Evolutionary conservation across 2,329 filamentous ascomycete genomes (phyloP).

Genomic region (Alternaria sp.): DNA sequence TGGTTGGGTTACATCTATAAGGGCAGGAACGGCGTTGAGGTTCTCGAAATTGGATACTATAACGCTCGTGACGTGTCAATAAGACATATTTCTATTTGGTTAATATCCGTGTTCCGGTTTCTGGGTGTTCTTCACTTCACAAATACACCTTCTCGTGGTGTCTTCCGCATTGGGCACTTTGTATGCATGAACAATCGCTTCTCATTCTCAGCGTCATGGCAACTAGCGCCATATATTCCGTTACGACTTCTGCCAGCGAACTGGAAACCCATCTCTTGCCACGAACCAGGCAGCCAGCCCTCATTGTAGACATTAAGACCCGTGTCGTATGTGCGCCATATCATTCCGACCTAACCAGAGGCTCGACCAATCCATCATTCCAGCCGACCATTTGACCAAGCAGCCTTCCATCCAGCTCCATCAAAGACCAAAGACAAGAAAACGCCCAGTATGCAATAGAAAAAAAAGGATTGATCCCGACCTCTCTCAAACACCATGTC

Average conservation of each 20-base stretch:
- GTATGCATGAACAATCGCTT: background rate
- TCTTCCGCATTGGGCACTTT: background rate
- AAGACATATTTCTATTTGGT: background rate
- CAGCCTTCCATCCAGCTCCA: background rate
- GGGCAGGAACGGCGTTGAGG: background rate
- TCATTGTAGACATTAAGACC: slow-evolving; percentile 1
- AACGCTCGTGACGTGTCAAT: background rate
- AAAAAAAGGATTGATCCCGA: background rate
- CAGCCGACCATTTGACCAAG: background rate
- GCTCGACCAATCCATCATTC: background rate
- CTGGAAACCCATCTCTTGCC: background rate
- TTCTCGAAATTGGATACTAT: background rate
- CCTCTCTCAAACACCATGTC: slow-evolving; percentile 2
- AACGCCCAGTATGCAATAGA: slow-evolving; percentile 2
- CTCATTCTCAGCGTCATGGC: background rate
- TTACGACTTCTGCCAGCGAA: background rate
- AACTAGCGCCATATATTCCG: background rate
- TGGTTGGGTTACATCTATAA: background rate
- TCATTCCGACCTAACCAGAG: background rate
- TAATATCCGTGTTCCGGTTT: background rate
- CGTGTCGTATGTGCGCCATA: background rate
- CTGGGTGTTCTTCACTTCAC: no score
- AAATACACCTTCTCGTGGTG: background rate
- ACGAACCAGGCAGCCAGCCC: background rate
- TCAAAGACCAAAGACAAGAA: background rate